phyloP scores from a whole-genome alignment of 2,329 filamentous ascomycete species.

The Nemania sp. region DNA sequence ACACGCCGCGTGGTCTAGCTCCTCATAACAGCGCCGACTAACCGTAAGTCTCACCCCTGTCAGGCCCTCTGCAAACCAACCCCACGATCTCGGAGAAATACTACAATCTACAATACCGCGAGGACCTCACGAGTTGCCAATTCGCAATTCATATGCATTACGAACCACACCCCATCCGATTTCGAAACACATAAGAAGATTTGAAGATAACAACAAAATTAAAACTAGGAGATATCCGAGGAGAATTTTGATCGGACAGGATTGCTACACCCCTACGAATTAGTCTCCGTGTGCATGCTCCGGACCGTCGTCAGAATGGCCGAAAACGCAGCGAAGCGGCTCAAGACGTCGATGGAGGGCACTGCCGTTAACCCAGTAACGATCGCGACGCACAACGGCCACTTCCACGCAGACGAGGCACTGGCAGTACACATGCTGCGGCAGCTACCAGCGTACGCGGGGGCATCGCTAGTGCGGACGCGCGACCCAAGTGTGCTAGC shows the following conservation, averaged over 20 bases:
- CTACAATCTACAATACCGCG: neutral
- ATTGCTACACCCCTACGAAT: neutral
- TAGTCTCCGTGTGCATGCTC: conserved; percentile 43
- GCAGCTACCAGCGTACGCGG: conserved; percentile 77
- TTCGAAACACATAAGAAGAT: no score
- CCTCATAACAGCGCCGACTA: no score
- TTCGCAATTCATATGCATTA: no score
- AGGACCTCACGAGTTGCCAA: neutral
- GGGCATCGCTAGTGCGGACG: conserved; percentile 78
- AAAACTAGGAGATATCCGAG: no score
- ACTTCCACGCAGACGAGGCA: conserved; percentile 98
- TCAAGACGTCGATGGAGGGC: conserved; percentile 65
- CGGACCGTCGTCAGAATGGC: conserved; percentile 57
- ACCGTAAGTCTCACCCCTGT: neutral
- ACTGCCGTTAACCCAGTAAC: conserved; percentile 48
- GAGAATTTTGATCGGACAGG: neutral
- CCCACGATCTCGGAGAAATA: conserved; percentile 10
- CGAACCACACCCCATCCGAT: neutral
- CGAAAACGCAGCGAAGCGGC: conserved; percentile 75
- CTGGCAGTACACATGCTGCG: conserved; percentile 96
- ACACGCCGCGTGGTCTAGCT: no score
- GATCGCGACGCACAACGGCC: conserved; percentile 95
- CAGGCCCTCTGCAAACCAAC: neutral
- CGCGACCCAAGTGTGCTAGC: conserved; percentile 79
- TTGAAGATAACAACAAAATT: no score